A percentile compares a stretch with the other conserved stretches of the same genome.
phyloP scores from a whole-genome alignment of 1,284 basidiomycete genomes.

The Sporisorium graminicola region DNA sequence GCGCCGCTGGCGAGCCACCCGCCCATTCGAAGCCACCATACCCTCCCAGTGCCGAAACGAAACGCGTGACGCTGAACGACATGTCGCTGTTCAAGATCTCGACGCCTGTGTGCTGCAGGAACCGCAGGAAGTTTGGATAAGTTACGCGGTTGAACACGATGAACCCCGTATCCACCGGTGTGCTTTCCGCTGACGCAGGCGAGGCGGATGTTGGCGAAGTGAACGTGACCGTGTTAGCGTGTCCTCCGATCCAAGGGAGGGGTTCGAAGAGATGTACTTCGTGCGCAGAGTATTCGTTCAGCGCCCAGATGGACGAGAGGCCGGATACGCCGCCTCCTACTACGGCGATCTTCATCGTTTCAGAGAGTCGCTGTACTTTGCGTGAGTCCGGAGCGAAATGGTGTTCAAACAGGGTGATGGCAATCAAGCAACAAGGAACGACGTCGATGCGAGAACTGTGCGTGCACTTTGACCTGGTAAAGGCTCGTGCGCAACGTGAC shows the following conservation, averaged over 20 bases:
- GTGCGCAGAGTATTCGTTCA: constrained; percentile 83
- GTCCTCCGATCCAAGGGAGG: constrained; percentile 79
- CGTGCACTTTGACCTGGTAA: no score
- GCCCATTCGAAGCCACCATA: constrained; percentile 61
- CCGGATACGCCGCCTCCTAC: constrained; percentile 84
- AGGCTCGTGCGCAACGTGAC: background rate
- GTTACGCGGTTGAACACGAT: constrained; percentile 81
- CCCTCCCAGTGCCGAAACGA: constrained; percentile 4
- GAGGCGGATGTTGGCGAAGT: constrained; percentile 60
- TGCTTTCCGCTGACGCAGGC: constrained; percentile 13
- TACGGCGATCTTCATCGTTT: constrained; percentile 74
- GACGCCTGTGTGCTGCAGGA: constrained; percentile 76
- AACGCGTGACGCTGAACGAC: constrained; percentile 78
- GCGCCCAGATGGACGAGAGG: constrained; percentile 81
- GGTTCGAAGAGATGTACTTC: constrained; percentile 84
- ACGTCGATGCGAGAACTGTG: no score
- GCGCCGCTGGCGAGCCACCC: constrained; percentile 31
- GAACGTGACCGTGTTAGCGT: constrained; percentile 82
- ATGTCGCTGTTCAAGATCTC: constrained; percentile 78
- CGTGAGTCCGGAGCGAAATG: no score
- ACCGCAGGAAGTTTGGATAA: constrained; percentile 84
- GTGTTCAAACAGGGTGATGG: no score
- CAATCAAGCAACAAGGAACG: no score
- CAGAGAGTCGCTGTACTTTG: no score
- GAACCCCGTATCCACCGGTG: constrained; percentile 54